These are phyloP conservation scores for Paratrimastix pyriformis DNA, from an alignment of 78 protist species.

Conservation along the genomic window DNA sequence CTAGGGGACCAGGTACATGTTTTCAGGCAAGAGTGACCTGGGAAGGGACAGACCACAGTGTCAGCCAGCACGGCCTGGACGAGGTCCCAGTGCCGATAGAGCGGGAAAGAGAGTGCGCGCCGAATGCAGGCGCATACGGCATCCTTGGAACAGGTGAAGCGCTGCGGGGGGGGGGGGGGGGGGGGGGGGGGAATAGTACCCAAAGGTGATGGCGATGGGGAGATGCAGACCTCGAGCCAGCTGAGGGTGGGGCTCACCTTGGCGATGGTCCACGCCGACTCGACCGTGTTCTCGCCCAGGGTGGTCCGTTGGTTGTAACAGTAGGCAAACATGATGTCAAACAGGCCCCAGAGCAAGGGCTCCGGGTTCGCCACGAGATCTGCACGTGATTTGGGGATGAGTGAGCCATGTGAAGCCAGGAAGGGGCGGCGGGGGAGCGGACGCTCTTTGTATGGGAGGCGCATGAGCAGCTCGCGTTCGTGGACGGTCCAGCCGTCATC, in stretches of 20 bases:
- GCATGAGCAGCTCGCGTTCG: no score
- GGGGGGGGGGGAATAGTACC: background rate
- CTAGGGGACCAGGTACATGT: background rate
- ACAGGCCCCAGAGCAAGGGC: background rate
- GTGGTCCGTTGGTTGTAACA: constrained; percentile 30
- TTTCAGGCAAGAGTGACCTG: background rate
- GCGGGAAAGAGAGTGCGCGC: constrained; percentile 14
- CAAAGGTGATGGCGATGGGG: background rate
- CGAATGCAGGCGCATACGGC: background rate
- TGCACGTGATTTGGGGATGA: no score
- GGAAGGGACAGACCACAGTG: background rate
- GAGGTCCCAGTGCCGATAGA: constrained; percentile 3
- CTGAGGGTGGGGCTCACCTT: constrained; percentile 27
- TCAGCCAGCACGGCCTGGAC: background rate
- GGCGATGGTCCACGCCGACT: constrained; percentile 30
- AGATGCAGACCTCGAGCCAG: background rate
- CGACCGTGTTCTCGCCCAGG: constrained; percentile 23
- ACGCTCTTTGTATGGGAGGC: no score
- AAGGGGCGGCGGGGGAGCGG: no score
- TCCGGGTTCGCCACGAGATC: no score
- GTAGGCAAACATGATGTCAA: constrained; percentile 24
- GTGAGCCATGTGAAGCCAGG: no score
- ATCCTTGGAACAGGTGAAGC: background rate
- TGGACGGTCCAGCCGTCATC: no score
- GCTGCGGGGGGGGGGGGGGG: background rate